Base-by-base conservation (phyloP, 2,329 filamentous ascomycete species). In the Fusarium sp. region DNA sequence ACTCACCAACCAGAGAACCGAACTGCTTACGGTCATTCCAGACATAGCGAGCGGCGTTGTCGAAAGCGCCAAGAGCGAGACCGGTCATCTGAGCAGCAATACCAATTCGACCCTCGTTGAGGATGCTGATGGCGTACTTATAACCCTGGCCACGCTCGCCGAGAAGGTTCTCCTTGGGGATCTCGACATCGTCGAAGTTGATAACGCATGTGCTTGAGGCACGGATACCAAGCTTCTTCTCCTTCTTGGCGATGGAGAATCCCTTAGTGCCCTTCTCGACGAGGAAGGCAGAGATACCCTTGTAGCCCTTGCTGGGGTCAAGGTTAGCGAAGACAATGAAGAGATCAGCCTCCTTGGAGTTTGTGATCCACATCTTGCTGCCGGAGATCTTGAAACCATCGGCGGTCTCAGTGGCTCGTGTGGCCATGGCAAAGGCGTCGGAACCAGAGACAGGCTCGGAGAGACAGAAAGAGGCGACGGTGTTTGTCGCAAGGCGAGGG, bases 291-390 rank as follows among this genome's bases (percentile, higher is more conserved):
- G 94, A 94, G 81, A 99, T 99, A 62, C 96, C 96, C 82, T 94
- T 95, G 87, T 99, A 98, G 55, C 94, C 95, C 84, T 95, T 94
- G 83, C 89, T 90, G 1, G 92, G 94, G 78, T 98, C 91, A 41
- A 99, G 85, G 82, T 98, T 99, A 77, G 96, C 96, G 78, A 99
- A 99, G 62, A 99, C 96, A 77, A 99, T 95, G 84, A 98, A 99
- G 84, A 98, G 91, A 64, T 90, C 90, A 21, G 96, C 92, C 83
- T 99, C 96, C 84, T 95, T 90, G 53, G 92, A 92, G 86, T 99
- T 99, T 69, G 96, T 99, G 82, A 99, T 99, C 96, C 96, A 99
- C 96, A 99, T 99, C 88, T 99, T 99, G 81, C 89, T 90, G 51
- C 96, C 96, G 66, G 89, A 92, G 81, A 99, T 92, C 82, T 87